Evolutionary conservation across 371 early-diverging fungal genomes (phyloP).

Genomic region (Mucor saturninus): DNA sequence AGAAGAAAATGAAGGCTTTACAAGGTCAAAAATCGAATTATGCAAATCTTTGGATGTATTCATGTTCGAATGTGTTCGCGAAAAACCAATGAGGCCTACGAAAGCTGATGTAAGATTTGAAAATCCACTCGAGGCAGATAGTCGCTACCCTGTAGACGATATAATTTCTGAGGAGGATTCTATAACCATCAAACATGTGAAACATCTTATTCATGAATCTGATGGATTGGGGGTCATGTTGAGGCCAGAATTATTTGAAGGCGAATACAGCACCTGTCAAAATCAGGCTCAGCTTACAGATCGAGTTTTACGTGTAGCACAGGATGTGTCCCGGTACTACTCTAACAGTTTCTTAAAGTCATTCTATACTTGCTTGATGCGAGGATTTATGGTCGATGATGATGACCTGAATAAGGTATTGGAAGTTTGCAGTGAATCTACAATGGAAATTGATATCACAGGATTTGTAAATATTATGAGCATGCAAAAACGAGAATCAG

Average conservation of each 20-base stretch:
- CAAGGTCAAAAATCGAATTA: slow-evolving; percentile 12
- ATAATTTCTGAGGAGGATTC: slow-evolving; percentile 12
- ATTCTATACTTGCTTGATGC: slow-evolving; percentile 66
- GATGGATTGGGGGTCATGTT: slow-evolving; percentile 45
- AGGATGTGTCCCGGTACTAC: slow-evolving; percentile 47
- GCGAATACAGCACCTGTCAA: slow-evolving; percentile 31
- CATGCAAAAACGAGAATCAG: slow-evolving; percentile 44
- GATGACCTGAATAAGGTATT: slow-evolving; percentile 63
- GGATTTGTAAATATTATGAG: slow-evolving; percentile 69
- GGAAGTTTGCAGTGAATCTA: slow-evolving; percentile 62
- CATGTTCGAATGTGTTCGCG: slow-evolving; percentile 68
- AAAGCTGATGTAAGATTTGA: slow-evolving; percentile 22
- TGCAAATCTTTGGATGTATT: slow-evolving; percentile 36
- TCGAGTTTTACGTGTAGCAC: slow-evolving; percentile 39
- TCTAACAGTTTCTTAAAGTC: slow-evolving; percentile 67
- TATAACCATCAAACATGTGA: slow-evolving; percentile 28
- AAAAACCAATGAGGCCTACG: slow-evolving; percentile 51
- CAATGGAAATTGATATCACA: slow-evolving; percentile 75
- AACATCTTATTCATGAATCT: slow-evolving; percentile 42
- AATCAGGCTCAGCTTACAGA: slow-evolving; percentile 34
- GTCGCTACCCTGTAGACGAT: slow-evolving; percentile 10
- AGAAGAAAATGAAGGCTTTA: slow-evolving; percentile 3
- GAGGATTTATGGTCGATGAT: slow-evolving; percentile 57
- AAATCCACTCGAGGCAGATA: slow-evolving; percentile 16
- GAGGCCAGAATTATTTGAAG: slow-evolving; percentile 42